Evolutionary conservation across 164 flowering plant species (phyloP).

Genomic region (Chimonanthus praecox): DNA sequence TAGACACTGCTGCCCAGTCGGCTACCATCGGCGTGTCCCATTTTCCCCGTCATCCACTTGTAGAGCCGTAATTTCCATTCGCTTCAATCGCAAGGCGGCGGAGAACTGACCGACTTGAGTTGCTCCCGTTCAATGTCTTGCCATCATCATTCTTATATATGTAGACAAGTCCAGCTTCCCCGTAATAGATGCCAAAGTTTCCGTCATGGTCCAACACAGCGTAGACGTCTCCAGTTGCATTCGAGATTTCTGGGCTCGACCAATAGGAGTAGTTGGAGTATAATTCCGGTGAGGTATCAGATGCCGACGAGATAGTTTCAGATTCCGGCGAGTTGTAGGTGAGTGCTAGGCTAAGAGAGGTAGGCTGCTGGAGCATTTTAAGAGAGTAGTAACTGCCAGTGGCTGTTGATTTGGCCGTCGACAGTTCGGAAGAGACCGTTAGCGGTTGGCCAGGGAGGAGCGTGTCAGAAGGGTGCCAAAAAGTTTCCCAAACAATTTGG

Average conservation of each 20-base stretch:
- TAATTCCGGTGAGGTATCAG: constrained; percentile 14
- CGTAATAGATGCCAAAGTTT: constrained; percentile 75
- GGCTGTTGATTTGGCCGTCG: constrained; percentile 31
- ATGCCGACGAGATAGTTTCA: not conserved
- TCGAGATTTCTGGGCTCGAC: constrained; percentile 60
- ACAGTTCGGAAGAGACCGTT: constrained; percentile 48
- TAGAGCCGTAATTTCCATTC: constrained; percentile 78
- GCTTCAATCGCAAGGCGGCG: constrained; percentile 56
- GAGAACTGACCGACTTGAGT: constrained; percentile 24
- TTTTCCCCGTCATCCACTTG: constrained; percentile 65
- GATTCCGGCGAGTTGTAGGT: constrained; percentile 56
- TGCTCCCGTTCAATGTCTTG: constrained; percentile 26
- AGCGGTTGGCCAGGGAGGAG: constrained; percentile 78
- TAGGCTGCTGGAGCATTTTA: constrained; percentile 83
- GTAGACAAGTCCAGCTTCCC: constrained; percentile 62
- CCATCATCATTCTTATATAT: constrained; percentile 70
- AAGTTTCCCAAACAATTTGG: constrained; percentile 55
- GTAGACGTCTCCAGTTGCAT: constrained; percentile 69
- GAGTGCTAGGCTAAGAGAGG: constrained; percentile 67
- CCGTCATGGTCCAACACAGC: constrained; percentile 65
- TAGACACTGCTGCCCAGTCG: constrained; percentile 90
- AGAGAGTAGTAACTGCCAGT: constrained; percentile 55
- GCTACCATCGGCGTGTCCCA: constrained; percentile 71
- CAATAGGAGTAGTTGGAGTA: constrained; percentile 64
- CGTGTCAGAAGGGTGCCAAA: constrained; percentile 81